Evolutionary conservation across 139 green algal species (phyloP).

Genomic region (Closterium sp.): DNA sequence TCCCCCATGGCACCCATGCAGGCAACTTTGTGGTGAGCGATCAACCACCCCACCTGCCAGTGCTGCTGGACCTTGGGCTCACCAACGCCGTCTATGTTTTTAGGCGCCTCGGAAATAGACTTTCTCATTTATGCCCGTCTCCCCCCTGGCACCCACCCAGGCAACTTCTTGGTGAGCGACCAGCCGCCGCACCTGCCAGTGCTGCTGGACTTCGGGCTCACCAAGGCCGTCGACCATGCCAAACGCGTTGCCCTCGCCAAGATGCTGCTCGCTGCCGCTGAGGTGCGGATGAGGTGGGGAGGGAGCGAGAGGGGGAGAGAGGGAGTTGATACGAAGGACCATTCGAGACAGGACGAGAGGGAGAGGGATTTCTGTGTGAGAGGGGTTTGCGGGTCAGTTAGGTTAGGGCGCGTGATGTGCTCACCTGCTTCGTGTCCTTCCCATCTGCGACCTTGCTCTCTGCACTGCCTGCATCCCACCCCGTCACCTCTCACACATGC

Average conservation of each 20-base stretch:
- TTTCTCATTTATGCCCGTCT: neutral
- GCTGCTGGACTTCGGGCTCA: conserved; percentile 59
- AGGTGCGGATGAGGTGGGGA: neutral
- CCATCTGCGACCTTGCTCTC: too few relatives aligned
- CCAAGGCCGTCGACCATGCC: conserved; percentile 32
- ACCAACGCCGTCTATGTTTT: conserved; percentile 49
- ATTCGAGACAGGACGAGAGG: too few relatives aligned
- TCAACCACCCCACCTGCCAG: conserved; percentile 2
- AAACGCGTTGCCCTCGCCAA: conserved; percentile 53
- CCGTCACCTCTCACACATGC: neutral
- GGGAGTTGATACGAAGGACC: neutral
- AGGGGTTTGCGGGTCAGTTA: too few relatives aligned
- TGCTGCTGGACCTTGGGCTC: conserved; percentile 60
- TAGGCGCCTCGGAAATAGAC: too few relatives aligned
- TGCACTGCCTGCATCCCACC: neutral
- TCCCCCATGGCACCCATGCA: neutral
- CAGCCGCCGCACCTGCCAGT: conserved; percentile 21
- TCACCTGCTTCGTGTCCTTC: too few relatives aligned
- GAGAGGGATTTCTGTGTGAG: too few relatives aligned
- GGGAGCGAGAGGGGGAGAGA: neutral
- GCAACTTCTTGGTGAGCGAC: conserved; percentile 37
- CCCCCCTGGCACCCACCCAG: neutral
- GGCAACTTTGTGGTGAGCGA: conserved; percentile 39
- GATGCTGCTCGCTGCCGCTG: conserved; percentile 43
- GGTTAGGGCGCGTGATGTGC: too few relatives aligned